These are phyloP conservation scores for Fusarium sp. DNA, from an alignment of 2,329 filamentous ascomycete species.

Conservation along the genomic window DNA sequence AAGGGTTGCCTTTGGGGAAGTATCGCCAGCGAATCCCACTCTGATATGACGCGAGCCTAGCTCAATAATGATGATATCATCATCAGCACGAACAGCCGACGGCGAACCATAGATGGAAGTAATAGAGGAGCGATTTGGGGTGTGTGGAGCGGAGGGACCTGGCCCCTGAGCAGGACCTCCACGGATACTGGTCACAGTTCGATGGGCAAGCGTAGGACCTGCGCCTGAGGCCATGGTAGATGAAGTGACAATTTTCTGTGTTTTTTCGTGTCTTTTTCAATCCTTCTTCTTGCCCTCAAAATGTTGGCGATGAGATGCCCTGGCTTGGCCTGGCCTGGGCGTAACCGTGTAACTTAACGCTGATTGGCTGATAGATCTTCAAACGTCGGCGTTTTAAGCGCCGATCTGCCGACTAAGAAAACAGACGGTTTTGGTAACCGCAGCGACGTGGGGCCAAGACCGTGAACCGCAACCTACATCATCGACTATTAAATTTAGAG, in stretches of 20 bases:
- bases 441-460: slow-evolving; percentile 48
- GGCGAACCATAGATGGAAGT: slow-evolving; percentile 69
- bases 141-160: slow-evolving; percentile 67
- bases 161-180: slow-evolving; percentile 54
- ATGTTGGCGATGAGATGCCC: slow-evolving; percentile 31
- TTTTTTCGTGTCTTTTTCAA: slow-evolving; percentile 1
- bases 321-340: slow-evolving; percentile 33
- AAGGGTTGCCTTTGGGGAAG: slow-evolving; percentile 76
- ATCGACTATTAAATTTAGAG: slow-evolving; percentile 23
- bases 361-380: slow-evolving; percentile 42
- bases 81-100: slow-evolving; percentile 76
- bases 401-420: slow-evolving; percentile 51
- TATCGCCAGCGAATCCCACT: slow-evolving; percentile 88
- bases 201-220: slow-evolving; percentile 65
- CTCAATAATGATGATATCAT: slow-evolving; percentile 87
- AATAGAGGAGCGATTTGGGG: slow-evolving; percentile 67
- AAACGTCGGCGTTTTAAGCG: slow-evolving; percentile 43
- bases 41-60: slow-evolving; percentile 82
- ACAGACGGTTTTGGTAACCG: slow-evolving; percentile 47
- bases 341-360: slow-evolving; percentile 31
- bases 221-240: slow-evolving; percentile 59
- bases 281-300: slow-evolving; percentile 8
- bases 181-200: slow-evolving; percentile 70
- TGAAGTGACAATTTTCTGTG: neutral
- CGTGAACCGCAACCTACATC: slow-evolving; percentile 39